phyloP scores from a whole-genome alignment of 768 basidiomycete species.

The Hebeloma cylindrosporum region DNA sequence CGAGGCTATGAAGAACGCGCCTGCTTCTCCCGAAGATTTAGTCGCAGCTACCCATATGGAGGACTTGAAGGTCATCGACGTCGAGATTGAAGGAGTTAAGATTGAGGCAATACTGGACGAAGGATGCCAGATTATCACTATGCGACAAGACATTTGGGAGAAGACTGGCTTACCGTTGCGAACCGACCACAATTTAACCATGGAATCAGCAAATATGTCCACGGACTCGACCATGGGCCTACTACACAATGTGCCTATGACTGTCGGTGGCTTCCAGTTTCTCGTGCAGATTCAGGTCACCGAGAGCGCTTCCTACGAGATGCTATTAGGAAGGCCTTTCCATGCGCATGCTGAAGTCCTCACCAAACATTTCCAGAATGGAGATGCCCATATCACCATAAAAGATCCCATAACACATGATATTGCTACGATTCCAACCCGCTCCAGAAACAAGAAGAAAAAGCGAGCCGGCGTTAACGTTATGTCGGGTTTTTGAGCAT shows the following conservation, averaged over 20 bases:
- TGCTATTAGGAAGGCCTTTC: slow-evolving; percentile 24
- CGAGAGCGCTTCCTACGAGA: slow-evolving; percentile 20
- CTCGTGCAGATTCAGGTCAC: slow-evolving; percentile 24
- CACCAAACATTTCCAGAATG: slow-evolving; percentile 7
- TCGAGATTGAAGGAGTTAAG: slow-evolving; percentile 6
- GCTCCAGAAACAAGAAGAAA: background rate
- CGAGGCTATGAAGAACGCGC: too few relatives aligned
- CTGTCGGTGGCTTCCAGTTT: slow-evolving; percentile 14
- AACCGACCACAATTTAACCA: slow-evolving; percentile 15
- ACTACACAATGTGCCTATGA: slow-evolving; percentile 14
- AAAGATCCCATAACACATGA: slow-evolving; percentile 16
- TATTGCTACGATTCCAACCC: slow-evolving; percentile 13
- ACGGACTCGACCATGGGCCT: slow-evolving; percentile 17
- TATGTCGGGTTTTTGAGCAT: slow-evolving; percentile 4
- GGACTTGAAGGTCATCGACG: slow-evolving; percentile 13
- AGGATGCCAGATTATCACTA: slow-evolving; percentile 17
- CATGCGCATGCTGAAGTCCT: slow-evolving; percentile 11
- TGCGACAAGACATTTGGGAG: slow-evolving; percentile 18
- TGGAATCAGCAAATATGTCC: slow-evolving; percentile 22
- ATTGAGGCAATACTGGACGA: slow-evolving; percentile 17
- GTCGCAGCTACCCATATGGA: slow-evolving; percentile 16
- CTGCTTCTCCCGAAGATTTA: background rate
- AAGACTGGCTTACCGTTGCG: slow-evolving; percentile 9
- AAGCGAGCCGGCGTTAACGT: background rate
- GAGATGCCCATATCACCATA: slow-evolving; percentile 8